Percentiles rank a stretch among this genome's conserved stretches.
These are phyloP conservation scores for Botrytis porri DNA, from an alignment of 2,329 filamentous ascomycete species.

Conservation along the genomic window DNA sequence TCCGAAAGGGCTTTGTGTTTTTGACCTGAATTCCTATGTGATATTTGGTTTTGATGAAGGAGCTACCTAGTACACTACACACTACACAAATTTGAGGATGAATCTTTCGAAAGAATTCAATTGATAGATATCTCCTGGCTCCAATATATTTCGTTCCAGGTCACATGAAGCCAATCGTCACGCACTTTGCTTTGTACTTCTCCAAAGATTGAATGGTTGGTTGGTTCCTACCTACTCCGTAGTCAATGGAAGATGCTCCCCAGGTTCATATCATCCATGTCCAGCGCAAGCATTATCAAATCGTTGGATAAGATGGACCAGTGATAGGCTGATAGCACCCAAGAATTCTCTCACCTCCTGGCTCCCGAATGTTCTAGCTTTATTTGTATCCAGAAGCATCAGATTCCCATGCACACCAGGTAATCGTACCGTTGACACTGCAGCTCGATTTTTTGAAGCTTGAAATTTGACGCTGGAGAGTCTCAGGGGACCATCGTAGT, in stretches of 20 bases:
- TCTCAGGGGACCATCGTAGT: not conserved
- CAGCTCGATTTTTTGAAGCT: not conserved
- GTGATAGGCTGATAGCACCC: not conserved
- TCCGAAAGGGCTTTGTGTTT: not conserved
- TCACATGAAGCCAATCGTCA: not conserved
- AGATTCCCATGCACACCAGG: not conserved
- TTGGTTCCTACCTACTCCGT: not conserved
- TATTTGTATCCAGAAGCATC: not conserved
- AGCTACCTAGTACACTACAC: not conserved
- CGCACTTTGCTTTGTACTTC: too few relatives aligned
- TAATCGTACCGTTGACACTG: not conserved
- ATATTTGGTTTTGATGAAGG: not conserved
- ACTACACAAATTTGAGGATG: not conserved
- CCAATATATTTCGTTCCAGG: not conserved
- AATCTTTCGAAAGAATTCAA: not conserved
- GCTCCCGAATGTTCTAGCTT: not conserved
- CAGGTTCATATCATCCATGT: not conserved
- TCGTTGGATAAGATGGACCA: not conserved
- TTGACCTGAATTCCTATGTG: not conserved
- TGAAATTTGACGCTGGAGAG: conserved; percentile 1
- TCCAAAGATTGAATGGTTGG: not conserved
- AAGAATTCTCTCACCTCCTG: not conserved
- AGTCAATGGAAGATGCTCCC: not conserved
- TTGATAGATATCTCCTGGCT: not conserved
- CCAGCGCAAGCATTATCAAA: conserved; percentile 7